Base-by-base conservation (phyloP, 2,329 filamentous ascomycete species). In the Alternaria sp. region DNA sequence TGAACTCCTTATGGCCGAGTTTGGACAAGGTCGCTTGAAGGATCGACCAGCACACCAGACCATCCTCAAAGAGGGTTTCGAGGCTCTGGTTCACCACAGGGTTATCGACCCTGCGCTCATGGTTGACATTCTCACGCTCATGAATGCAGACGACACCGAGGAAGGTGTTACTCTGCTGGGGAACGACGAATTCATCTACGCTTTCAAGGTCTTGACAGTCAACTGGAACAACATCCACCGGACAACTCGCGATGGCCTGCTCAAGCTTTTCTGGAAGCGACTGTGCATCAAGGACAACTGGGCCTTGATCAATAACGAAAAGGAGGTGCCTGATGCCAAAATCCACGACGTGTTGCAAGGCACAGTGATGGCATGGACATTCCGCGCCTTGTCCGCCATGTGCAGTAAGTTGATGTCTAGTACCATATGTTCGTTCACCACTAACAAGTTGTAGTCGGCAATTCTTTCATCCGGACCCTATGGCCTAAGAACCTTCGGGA, bases 211-310 rank as follows among this genome's bases (percentile, higher is more conserved):
- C 15, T 79, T 89, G 6, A 74, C 82, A 62, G 57, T 87, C 82
- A 73, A 85, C 83, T 79, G 86, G 82, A 74, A 88, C 82, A 68
- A 86, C 84, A 71, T 84, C 79, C 71, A 83, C 82, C 69, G 70
- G 40, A 74, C 71, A 15, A 74, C 73, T 21, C 74, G 74, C 66
- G 85, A 90, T 25, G 81, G 84, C 30, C 76, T 86, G 36, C 81
- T 87, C 54, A 84, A 83, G 64, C 79, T 89, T n/a, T 92, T 98
- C 66, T 99, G 96, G 96, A 91, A 96, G 75, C 89, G 96, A 57
- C 90, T 93, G 65, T 91, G 91, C 73, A 86, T 95, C 69, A 88
- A 90, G 54, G 94, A 97, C 77, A 88, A 97, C 75, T 99, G 96
- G 96, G 83, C 86, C 25, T 84, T 83, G 62, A 87, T 96, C 75